Conservation (phyloP, 257 asterid genomes). For the Apocynum venetum region DNA sequence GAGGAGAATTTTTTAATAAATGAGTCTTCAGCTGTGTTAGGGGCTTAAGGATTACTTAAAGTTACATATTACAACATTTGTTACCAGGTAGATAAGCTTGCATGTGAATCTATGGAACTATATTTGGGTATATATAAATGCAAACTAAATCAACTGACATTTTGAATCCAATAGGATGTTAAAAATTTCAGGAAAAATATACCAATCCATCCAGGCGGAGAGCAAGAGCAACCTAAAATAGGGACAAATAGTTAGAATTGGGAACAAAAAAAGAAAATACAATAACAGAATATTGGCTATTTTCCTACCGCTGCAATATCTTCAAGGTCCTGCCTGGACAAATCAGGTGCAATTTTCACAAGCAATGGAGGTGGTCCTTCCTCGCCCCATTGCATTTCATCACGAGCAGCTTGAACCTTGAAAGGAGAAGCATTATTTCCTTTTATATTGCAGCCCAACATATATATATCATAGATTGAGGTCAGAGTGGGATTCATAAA, state of each 20-base stretch:
- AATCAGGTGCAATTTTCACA: slow-evolving; percentile 95
- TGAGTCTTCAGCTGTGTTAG: background rate
- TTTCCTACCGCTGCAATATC: slow-evolving; percentile 82
- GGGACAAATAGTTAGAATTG: slow-evolving; percentile 24
- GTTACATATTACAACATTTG: background rate
- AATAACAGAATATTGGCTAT: slow-evolving; percentile 1
- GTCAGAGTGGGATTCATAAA: slow-evolving; percentile 3
- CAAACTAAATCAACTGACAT: background rate
- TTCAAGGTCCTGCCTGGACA: slow-evolving; percentile 93
- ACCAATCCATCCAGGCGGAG: slow-evolving; percentile 96
- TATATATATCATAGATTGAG: background rate
- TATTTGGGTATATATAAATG: too few relatives aligned
- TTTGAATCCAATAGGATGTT: background rate
- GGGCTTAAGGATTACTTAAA: background rate
- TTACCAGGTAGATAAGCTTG: background rate
- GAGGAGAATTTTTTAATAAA: background rate
- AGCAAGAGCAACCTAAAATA: slow-evolving; percentile 83
- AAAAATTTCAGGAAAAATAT: slow-evolving; percentile 23
- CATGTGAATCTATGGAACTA: slow-evolving; percentile 2
- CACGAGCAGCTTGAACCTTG: slow-evolving; percentile 97
- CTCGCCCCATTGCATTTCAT: slow-evolving; percentile 99
- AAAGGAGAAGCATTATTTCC: slow-evolving; percentile 3
- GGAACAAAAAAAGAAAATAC: slow-evolving; percentile 6
- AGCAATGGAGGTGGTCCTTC: slow-evolving; percentile 98
- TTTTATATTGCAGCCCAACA: background rate